A percentile compares a stretch with the other conserved stretches of the same genome.
phyloP scores from a whole-genome alignment of 805 yeast species.

The Barnettozyma botsteinii region DNA sequence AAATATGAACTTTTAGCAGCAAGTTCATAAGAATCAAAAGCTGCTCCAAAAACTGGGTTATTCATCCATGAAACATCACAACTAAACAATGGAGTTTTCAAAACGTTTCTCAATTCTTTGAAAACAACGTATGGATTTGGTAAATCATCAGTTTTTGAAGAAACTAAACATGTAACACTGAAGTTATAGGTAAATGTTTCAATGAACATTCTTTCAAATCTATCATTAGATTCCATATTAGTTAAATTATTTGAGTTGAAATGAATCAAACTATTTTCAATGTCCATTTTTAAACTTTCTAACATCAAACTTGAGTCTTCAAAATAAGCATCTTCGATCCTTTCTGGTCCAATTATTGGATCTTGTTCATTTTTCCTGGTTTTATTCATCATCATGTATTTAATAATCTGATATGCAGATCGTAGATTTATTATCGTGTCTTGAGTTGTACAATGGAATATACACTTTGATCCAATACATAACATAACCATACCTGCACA shows the following conservation, averaged over 20 bases:
- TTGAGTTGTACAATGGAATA: no score
- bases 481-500: neutral
- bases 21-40: conserved; percentile 30
- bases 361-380: no score
- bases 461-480: no score
- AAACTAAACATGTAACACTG: conserved; percentile 33
- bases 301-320: no score
- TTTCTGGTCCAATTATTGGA: neutral
- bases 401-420: no score
- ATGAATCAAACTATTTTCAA: no score
- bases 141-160: conserved; percentile 28
- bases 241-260: neutral
- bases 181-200: conserved; percentile 42
- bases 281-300: no score
- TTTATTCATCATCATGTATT: no score
- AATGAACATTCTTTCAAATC: conserved; percentile 30
- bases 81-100: conserved; percentile 32
- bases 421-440: no score
- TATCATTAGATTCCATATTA: neutral
- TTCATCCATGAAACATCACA: conserved; percentile 39
- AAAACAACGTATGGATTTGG: conserved; percentile 41
- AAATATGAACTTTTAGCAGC: conserved; percentile 33
- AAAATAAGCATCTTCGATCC: neutral
- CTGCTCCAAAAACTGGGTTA: conserved; percentile 36
- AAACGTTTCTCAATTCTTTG: conserved; percentile 26